These are phyloP conservation scores for Mycena venus DNA, from an alignment of 768 basidiomycete species.

Conservation along the genomic window DNA sequence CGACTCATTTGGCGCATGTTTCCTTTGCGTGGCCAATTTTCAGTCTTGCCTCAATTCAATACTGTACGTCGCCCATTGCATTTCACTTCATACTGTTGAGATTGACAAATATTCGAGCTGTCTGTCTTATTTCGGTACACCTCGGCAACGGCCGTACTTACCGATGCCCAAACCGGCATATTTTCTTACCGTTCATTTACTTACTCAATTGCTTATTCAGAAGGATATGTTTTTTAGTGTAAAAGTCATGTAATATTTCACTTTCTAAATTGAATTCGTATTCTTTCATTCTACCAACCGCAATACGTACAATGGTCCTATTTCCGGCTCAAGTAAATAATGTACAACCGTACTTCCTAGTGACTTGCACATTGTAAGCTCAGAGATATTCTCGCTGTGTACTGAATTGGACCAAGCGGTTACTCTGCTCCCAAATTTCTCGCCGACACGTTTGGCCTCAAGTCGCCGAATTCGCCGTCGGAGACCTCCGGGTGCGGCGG, in stretches of 20 bases:
- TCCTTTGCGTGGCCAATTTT: conserved; percentile 48
- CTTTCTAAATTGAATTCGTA: no score
- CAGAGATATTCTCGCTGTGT: conserved; percentile 37
- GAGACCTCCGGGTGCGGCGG: background rate
- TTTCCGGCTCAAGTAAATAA: background rate
- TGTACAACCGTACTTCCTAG: conserved; percentile 39
- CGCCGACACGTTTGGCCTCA: conserved; percentile 44
- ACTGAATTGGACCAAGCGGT: conserved; percentile 44
- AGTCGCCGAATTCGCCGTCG: background rate
- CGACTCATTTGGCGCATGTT: background rate
- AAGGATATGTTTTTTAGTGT: no score
- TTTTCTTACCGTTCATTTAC: no score
- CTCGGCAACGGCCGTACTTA: no score
- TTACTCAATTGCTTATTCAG: no score
- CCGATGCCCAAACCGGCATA: no score
- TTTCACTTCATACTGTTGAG: no score
- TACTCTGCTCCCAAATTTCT: conserved; percentile 42
- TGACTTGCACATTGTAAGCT: conserved; percentile 48
- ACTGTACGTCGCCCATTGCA: conserved; percentile 35
- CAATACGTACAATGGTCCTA: background rate
- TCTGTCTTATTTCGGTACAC: no score
- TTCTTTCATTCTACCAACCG: no score
- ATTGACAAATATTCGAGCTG: no score
- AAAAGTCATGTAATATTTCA: no score
- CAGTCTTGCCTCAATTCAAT: conserved; percentile 49